These are phyloP conservation scores for Penicilliopsis zonata DNA, from an alignment of 495 filamentous ascomycete species.

Conservation along the genomic window DNA sequence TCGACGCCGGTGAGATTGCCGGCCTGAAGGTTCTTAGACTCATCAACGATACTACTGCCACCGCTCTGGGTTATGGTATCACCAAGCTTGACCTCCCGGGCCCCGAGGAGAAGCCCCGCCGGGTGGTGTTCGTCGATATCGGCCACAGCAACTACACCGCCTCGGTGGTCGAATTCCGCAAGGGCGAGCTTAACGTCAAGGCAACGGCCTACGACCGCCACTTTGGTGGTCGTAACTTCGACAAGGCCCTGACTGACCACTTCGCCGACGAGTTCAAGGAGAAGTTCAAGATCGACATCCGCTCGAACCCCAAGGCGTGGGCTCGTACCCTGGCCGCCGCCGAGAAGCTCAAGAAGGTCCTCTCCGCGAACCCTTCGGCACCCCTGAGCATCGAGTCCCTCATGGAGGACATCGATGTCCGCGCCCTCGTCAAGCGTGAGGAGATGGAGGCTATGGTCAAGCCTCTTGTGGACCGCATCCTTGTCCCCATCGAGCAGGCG, in stretches of 20 bases:
- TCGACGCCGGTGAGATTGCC: constrained; percentile 91
- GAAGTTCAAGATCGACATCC: constrained; percentile 85
- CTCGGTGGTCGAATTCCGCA: constrained; percentile 91
- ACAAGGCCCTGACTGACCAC: constrained; percentile 87
- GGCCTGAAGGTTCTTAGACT: constrained; percentile 85
- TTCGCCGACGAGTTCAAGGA: constrained; percentile 91
- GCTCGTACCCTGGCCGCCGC: constrained; percentile 75
- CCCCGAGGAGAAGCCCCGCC: constrained; percentile 82
- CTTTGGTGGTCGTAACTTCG: constrained; percentile 96
- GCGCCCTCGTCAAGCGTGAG: constrained; percentile 79
- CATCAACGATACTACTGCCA: constrained; percentile 97
- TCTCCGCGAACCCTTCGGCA: constrained; percentile 87
- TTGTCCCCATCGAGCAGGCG: constrained; percentile 72
- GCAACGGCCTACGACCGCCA: constrained; percentile 89
- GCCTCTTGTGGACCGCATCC: constrained; percentile 67
- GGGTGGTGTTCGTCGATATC: constrained; percentile 90
- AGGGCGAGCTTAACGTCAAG: constrained; percentile 92
- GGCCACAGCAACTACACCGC: constrained; percentile 92
- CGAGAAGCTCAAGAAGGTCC: constrained; percentile 98
- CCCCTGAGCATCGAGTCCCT: constrained; percentile 97
- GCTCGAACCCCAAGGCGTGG: constrained; percentile 76
- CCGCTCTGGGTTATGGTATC: constrained; percentile 93
- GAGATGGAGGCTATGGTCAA: constrained; percentile 85
- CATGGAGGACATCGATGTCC: constrained; percentile 95
- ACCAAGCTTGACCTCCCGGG: constrained; percentile 87